Conservation (phyloP, 1,284 basidiomycete genomes). For the Tylopilus sp. region DNA sequence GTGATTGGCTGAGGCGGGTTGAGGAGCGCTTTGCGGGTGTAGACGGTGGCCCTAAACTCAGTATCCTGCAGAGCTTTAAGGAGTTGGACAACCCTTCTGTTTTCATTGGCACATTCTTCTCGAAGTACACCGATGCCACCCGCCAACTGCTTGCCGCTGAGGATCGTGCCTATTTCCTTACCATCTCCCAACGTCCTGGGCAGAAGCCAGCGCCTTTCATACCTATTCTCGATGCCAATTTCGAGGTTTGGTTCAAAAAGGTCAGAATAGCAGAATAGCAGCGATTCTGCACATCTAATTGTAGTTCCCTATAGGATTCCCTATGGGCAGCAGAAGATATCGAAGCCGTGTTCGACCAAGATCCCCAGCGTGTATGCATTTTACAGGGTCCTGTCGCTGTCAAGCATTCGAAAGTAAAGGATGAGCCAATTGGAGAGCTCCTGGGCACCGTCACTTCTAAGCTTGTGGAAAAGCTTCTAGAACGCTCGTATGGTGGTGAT, state of each 20-base stretch:
- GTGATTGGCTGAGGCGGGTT: conserved; percentile 94
- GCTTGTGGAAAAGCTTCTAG: conserved; percentile 81
- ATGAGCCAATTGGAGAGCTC: conserved; percentile 92
- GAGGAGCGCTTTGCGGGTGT: conserved; percentile 98
- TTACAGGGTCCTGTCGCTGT: conserved; percentile 95
- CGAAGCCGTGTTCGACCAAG: conserved; percentile 97
- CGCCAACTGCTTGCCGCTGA: conserved; percentile 91
- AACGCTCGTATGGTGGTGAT: conserved; percentile 79
- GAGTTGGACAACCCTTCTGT: conserved; percentile 80
- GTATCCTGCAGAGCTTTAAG: conserved; percentile 86
- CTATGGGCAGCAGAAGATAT: conserved; percentile 99
- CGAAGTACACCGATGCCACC: conserved; percentile 78
- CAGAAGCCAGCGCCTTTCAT: conserved; percentile 99
- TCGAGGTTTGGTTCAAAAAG: conserved; percentile 99
- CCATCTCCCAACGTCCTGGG: conserved; percentile 90
- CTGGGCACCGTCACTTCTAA: conserved; percentile 83
- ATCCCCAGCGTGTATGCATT: conserved; percentile 96
- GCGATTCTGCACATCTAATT: conserved; percentile 18
- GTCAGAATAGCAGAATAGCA: conserved; percentile 40
- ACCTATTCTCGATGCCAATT: conserved; percentile 89
- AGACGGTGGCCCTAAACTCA: conserved; percentile 77
- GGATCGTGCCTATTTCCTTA: conserved; percentile 94
- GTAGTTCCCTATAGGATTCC: conserved; percentile 66
- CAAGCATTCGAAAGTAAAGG: conserved; percentile 83
- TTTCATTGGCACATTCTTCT: conserved; percentile 85